These are phyloP conservation scores for Daedalea quercina DNA, from an alignment of 768 basidiomycete genomes.

Conservation along the genomic window DNA sequence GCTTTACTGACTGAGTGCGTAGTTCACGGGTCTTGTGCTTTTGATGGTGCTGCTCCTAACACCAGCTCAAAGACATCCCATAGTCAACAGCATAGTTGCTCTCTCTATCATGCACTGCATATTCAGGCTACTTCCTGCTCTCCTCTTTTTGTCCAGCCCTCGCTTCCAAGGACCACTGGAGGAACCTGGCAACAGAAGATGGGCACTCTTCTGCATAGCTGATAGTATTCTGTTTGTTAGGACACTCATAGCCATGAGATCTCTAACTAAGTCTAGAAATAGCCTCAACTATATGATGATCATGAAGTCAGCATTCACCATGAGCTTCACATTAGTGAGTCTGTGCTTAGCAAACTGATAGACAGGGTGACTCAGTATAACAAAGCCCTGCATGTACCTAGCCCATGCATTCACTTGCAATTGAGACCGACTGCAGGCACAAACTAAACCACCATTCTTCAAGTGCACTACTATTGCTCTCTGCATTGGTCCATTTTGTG, in stretches of 20 bases:
- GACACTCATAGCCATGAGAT: background rate
- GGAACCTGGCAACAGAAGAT: too few relatives aligned
- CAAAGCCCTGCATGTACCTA: slow-evolving; percentile 15
- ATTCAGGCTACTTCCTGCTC: slow-evolving; percentile 9
- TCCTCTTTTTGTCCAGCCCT: slow-evolving; percentile 1
- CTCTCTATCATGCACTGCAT: slow-evolving; percentile 13
- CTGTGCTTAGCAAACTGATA: background rate
- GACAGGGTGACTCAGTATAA: background rate
- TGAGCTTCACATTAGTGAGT: slow-evolving; percentile 18
- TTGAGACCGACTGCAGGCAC: background rate
- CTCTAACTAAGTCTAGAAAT: too few relatives aligned
- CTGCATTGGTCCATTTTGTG: slow-evolving; percentile 14
- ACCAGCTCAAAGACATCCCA: slow-evolving; percentile 16
- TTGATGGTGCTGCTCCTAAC: slow-evolving; percentile 11
- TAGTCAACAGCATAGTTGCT: slow-evolving; percentile 15
- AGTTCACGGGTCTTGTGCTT: slow-evolving; percentile 10
- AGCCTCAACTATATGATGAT: slow-evolving; percentile 17
- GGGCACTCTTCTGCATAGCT: slow-evolving; percentile 10
- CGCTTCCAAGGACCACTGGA: background rate
- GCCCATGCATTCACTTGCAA: slow-evolving; percentile 5
- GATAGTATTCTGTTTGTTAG: slow-evolving; percentile 12
- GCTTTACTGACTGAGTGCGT: background rate
- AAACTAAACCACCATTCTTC: slow-evolving; percentile 10
- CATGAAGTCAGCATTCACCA: slow-evolving; percentile 15
- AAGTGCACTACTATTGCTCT: slow-evolving; percentile 7